Evolutionary conservation across 2,329 filamentous ascomycete species (phyloP).

Genomic region (Sclerotinia sclerotiorum): DNA sequence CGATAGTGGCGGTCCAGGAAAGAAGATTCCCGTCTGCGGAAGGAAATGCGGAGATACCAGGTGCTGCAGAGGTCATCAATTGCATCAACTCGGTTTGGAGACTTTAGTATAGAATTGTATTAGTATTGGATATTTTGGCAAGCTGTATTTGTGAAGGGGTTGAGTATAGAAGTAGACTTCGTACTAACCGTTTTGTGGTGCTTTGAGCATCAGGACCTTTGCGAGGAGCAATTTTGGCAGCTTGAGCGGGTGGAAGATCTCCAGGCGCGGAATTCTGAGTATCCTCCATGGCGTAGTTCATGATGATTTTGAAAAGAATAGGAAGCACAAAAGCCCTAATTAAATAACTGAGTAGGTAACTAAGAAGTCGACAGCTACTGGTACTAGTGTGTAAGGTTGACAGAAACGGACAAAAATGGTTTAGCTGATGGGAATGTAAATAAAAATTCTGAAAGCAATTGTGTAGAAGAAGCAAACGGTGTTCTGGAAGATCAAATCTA

Average conservation of each 20-base stretch:
- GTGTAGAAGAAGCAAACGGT: slow-evolving; percentile 21
- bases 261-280: slow-evolving; percentile 68
- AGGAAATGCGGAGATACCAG: slow-evolving; percentile 93
- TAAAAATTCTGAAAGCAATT: slow-evolving; percentile 30
- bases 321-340: slow-evolving; percentile 6
- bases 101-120: slow-evolving; percentile 48
- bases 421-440: slow-evolving; percentile 23
- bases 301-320: slow-evolving; percentile 25
- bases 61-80: slow-evolving; percentile 92
- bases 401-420: slow-evolving; percentile 30
- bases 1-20: slow-evolving; percentile 90
- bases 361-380: background rate
- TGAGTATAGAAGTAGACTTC: background rate
- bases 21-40: slow-evolving; percentile 86
- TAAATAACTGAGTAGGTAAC: background rate
- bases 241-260: slow-evolving; percentile 50
- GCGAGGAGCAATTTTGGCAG: slow-evolving; percentile 60
- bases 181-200: slow-evolving; percentile 71
- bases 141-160: background rate
- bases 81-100: slow-evolving; percentile 98
- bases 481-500: slow-evolving; percentile 2
- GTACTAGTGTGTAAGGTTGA: background rate
- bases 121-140: background rate
- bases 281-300: slow-evolving; percentile 53
- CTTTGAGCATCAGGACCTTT: slow-evolving; percentile 67